Evolutionary conservation across 1,139 yeast species (phyloP).

Genomic region (Kodamaea derodonti): DNA sequence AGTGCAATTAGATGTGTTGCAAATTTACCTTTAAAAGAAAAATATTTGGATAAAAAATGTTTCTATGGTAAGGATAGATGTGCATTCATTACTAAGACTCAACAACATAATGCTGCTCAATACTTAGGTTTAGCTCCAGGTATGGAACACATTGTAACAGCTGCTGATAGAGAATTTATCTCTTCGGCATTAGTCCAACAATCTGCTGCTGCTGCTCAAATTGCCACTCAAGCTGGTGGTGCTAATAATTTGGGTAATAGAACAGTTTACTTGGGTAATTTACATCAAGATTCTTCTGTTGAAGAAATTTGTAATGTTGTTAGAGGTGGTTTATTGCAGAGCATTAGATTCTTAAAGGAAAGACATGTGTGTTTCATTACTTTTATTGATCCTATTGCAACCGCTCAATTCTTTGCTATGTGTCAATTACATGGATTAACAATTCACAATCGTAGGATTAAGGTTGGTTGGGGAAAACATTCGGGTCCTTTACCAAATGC

Average conservation of each 20-base stretch:
- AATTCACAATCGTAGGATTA: conserved; percentile 74
- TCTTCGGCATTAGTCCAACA: conserved; percentile 63
- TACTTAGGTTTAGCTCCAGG: conserved; percentile 90
- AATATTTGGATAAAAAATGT: conserved; percentile 53
- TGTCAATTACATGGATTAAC: conserved; percentile 78
- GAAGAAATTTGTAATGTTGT: conserved; percentile 94
- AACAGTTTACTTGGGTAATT: conserved; percentile 84
- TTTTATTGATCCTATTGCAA: conserved; percentile 86
- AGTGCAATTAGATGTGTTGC: conserved; percentile 60
- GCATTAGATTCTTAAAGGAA: conserved; percentile 67
- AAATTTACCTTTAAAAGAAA: conserved; percentile 50
- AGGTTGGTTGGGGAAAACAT: conserved; percentile 96
- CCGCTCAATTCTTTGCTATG: conserved; percentile 90
- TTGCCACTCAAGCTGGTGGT: conserved; percentile 73
- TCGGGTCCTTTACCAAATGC: conserved; percentile 86
- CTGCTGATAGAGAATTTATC: conserved; percentile 68
- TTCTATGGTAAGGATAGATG: conserved; percentile 64
- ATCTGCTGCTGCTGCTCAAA: conserved; percentile 68
- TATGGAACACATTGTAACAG: conserved; percentile 76
- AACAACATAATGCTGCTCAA: conserved; percentile 96
- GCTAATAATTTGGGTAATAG: conserved; percentile 83
- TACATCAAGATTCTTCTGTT: conserved; percentile 78
- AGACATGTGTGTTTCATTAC: conserved; percentile 90
- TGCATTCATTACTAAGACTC: conserved; percentile 83
- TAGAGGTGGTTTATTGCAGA: conserved; percentile 85